phyloP scores from a whole-genome alignment of 371 early-diverging fungal species.

The Apophysomyces sp. region DNA sequence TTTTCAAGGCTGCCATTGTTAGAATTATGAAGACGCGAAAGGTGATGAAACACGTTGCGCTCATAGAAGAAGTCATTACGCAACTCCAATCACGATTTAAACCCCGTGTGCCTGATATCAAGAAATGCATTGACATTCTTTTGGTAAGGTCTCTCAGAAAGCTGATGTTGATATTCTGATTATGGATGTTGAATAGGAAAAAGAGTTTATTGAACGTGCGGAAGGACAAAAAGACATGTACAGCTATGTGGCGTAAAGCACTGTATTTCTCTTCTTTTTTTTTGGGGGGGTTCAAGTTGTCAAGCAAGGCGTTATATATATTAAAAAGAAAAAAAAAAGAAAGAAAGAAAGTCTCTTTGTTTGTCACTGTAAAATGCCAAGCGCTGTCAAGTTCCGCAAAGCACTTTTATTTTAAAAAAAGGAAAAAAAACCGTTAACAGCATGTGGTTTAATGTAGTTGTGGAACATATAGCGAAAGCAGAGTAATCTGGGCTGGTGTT shows the following conservation, averaged over 20 bases:
- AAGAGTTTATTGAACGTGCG: conserved; percentile 92
- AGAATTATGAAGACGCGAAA: conserved; percentile 95
- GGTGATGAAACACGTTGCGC: conserved; percentile 80
- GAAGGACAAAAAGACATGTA: conserved; percentile 85
- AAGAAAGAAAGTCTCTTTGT: no score
- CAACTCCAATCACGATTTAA: conserved; percentile 91
- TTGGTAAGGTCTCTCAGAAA: conserved; percentile 41
- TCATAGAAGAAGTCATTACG: conserved; percentile 88
- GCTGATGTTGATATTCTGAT: neutral
- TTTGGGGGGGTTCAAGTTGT: neutral
- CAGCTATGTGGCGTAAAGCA: conserved; percentile 80
- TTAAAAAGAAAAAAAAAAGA: no score
- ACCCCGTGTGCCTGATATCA: conserved; percentile 90
- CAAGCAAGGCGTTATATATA: neutral
- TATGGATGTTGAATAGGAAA: conserved; percentile 53
- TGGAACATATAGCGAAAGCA: neutral
- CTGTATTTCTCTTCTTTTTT: neutral
- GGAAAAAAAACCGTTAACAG: no score
- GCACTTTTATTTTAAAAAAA: no score
- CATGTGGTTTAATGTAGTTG: neutral
- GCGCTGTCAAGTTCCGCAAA: no score
- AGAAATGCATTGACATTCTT: conserved; percentile 93
- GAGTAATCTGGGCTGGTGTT: neutral
- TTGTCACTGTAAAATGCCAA: no score
- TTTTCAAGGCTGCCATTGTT: conserved; percentile 88